Evolutionary conservation across 768 basidiomycete species (phyloP).

Genomic region (Phaeotremella skinneri): DNA sequence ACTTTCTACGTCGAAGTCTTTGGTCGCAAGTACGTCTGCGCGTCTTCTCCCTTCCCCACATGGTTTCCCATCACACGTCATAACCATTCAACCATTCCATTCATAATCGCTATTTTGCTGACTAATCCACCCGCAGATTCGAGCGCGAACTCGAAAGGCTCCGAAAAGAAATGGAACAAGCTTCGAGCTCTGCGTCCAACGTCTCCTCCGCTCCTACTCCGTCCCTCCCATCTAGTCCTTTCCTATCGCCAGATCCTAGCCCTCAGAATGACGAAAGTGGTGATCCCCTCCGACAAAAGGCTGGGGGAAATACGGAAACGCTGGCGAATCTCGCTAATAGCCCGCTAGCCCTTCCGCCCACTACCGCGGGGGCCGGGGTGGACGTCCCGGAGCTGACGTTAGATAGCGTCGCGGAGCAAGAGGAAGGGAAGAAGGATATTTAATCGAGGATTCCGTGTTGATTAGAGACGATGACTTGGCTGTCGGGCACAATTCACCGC

Average conservation of each 20-base stretch:
- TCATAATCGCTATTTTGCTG: too few species aligned
- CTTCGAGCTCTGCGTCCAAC: slow-evolving; percentile 37
- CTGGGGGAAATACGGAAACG: slow-evolving; percentile 8
- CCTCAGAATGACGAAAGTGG: slow-evolving; percentile 13
- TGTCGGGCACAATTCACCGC: too few species aligned
- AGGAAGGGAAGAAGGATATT: slow-evolving; percentile 13
- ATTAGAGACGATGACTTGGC: too few species aligned
- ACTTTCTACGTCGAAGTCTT: slow-evolving; percentile 91
- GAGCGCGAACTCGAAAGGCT: slow-evolving; percentile 87
- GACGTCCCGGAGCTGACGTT: slow-evolving; percentile 36
- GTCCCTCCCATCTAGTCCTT: slow-evolving; percentile 12
- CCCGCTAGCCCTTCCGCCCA: slow-evolving; percentile 43
- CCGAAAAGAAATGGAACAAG: slow-evolving; percentile 81
- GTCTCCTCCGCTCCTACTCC: slow-evolving; percentile 14
- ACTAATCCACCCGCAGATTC: slow-evolving; percentile 59
- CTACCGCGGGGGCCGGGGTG: slow-evolving; percentile 15
- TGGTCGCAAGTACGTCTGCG: slow-evolving; percentile 76
- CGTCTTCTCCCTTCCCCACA: slow-evolving; percentile 1
- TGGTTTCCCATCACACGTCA: slow-evolving; percentile 17
- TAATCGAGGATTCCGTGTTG: neutral
- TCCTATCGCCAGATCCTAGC: slow-evolving; percentile 21
- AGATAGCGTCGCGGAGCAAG: slow-evolving; percentile 25
- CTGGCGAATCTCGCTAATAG: slow-evolving; percentile 30
- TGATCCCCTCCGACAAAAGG: slow-evolving; percentile 3
- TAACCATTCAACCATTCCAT: too few species aligned